A percentile compares a stretch with the other conserved stretches of the same genome.
Conservation (phyloP, 106 monocot species). For the Phalaenopsis aphrodite region DNA sequence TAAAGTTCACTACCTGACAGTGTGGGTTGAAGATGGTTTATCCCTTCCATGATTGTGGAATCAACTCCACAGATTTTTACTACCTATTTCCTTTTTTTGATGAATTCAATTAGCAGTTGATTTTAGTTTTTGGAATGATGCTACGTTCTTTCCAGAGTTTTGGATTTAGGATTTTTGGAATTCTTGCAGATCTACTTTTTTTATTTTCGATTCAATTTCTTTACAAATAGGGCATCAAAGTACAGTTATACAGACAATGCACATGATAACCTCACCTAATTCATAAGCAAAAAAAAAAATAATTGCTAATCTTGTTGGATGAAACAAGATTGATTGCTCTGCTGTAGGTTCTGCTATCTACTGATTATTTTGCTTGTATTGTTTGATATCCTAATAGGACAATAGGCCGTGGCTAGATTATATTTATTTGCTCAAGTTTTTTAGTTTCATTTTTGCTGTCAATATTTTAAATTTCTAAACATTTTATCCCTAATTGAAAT, state of each 20-base stretch:
- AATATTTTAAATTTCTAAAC: not conserved
- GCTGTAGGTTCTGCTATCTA: not conserved
- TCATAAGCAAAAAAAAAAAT: too few species aligned
- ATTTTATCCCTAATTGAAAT: constrained; percentile 6
- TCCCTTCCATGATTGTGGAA: not conserved
- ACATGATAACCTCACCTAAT: not conserved
- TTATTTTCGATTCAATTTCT: not conserved
- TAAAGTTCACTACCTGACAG: too few species aligned
- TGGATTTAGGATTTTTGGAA: too few species aligned
- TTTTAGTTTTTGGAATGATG: too few species aligned
- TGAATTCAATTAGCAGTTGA: not conserved
- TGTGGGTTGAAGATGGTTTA: not conserved
- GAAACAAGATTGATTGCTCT: not conserved
- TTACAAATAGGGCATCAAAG: not conserved
- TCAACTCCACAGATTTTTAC: not conserved
- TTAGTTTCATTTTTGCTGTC: not conserved
- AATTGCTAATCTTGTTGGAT: not conserved
- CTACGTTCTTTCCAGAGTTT: too few species aligned
- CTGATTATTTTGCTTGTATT: not conserved
- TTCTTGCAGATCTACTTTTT: too few species aligned
- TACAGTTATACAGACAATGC: not conserved
- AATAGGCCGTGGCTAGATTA: not conserved
- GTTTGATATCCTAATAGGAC: not conserved
- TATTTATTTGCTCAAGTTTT: not conserved
- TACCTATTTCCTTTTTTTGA: not conserved